A percentile compares a stretch with the other conserved stretches of the same genome.
Conservation (phyloP, 257 asterid genomes). For the Salvia miltiorrhiza region DNA sequence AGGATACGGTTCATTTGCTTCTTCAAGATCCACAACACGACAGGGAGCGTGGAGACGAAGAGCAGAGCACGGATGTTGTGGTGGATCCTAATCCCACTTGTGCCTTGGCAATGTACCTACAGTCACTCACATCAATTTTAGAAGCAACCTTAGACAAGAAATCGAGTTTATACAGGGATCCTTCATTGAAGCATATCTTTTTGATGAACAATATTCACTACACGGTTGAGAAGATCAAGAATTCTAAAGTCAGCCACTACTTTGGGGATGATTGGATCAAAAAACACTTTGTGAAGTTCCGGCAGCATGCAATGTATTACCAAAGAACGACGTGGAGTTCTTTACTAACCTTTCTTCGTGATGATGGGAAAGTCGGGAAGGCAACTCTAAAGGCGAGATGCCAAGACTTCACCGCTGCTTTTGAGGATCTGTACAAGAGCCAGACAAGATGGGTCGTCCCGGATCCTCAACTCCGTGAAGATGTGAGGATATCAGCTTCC, state of each 20-base stretch:
- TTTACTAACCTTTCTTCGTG: constrained; percentile 31
- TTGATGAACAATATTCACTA: constrained; percentile 79
- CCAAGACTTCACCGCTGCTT: constrained; percentile 39
- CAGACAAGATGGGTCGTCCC: constrained; percentile 73
- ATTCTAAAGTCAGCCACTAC: constrained; percentile 38
- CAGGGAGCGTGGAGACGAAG: background rate
- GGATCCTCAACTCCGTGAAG: constrained; percentile 52
- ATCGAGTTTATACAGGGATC: constrained; percentile 39
- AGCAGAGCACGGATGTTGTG: constrained; percentile 5
- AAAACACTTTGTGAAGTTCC: constrained; percentile 34
- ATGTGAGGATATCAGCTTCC: constrained; percentile 42
- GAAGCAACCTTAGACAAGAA: constrained; percentile 49
- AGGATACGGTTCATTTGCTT: constrained; percentile 42
- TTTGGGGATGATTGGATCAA: constrained; percentile 67
- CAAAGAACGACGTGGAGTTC: constrained; percentile 54
- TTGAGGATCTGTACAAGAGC: constrained; percentile 59
- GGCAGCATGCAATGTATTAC: constrained; percentile 47
- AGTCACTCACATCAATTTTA: constrained; percentile 38
- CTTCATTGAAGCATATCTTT: constrained; percentile 48
- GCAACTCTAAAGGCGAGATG: constrained; percentile 55
- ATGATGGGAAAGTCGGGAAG: constrained; percentile 47
- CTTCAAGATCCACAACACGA: constrained; percentile 35
- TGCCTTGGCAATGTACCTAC: constrained; percentile 41
- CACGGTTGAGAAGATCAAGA: constrained; percentile 53
- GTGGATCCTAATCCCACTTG: constrained; percentile 10